Evolutionary conservation across 139 green algal genomes (phyloP).

Genomic region (Haematococcus lacustris): DNA sequence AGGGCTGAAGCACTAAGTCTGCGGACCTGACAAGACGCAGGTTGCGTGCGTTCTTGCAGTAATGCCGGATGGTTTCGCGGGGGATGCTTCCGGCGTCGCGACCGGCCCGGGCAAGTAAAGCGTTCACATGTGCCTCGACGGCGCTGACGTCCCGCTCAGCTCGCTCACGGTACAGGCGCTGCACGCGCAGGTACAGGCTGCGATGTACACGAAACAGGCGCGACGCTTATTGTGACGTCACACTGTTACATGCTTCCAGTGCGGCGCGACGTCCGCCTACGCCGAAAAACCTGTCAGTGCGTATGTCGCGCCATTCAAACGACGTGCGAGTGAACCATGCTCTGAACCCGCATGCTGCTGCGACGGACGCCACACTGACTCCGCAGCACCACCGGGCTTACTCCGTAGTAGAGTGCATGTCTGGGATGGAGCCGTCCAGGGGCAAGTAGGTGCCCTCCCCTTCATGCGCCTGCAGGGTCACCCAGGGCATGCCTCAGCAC

Average conservation of each 20-base stretch:
- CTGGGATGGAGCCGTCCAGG: conserved; percentile 82
- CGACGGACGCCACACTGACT: too few species aligned
- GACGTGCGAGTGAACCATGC: too few species aligned
- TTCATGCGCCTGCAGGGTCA: conserved; percentile 35
- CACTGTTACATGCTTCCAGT: not conserved
- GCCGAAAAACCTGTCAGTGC: too few species aligned
- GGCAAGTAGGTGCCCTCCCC: conserved; percentile 38
- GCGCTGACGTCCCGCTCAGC: conserved; percentile 63
- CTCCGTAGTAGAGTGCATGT: conserved; percentile 93
- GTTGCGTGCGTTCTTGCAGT: conserved; percentile 79
- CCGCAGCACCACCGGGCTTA: too few species aligned
- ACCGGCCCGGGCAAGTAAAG: conserved; percentile 50
- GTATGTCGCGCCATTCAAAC: too few species aligned
- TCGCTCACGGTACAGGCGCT: conserved; percentile 74
- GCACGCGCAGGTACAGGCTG: conserved; percentile 74
- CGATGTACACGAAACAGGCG: too few species aligned
- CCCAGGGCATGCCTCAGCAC: too few species aligned
- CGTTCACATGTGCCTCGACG: conserved; percentile 50
- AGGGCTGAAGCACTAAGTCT: too few species aligned
- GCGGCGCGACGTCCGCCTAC: too few species aligned
- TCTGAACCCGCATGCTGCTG: too few species aligned
- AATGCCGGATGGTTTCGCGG: conserved; percentile 38
- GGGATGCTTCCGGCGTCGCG: conserved; percentile 37
- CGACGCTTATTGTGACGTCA: too few species aligned
- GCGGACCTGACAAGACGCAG: conserved; percentile 59